Conservation (phyloP, 2,329 filamentous ascomycete species). For the Myriosclerotinia curreyana region DNA sequence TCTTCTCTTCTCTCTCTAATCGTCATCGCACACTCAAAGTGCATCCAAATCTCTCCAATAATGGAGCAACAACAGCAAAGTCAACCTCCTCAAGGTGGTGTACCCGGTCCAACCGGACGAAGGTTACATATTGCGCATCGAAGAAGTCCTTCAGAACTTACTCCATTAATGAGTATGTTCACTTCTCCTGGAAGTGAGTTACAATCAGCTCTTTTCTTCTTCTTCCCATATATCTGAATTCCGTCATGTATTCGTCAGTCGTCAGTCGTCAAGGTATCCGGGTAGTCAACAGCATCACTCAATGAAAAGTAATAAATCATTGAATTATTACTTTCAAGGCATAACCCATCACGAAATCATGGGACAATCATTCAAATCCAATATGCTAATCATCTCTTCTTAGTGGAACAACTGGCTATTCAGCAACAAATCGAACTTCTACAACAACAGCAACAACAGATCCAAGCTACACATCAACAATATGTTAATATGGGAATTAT, state of each 20-base stretch:
- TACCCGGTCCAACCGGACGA: constrained; percentile 75
- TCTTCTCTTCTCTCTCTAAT: not conserved
- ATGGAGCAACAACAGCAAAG: constrained; percentile 42
- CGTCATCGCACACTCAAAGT: constrained; percentile 46
- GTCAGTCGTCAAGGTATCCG: constrained; percentile 32
- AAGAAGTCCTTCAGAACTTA: constrained; percentile 94
- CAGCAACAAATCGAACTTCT: constrained; percentile 97
- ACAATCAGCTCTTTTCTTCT: constrained; percentile 20
- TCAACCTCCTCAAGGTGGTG: constrained; percentile 48
- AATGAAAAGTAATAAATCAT: constrained; percentile 4
- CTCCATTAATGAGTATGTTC: constrained; percentile 94
- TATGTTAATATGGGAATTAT: constrained; percentile 98
- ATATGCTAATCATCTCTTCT: constrained; percentile 15
- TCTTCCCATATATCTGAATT: constrained; percentile 15
- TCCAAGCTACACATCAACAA: constrained; percentile 93
- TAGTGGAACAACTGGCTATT: constrained; percentile 96
- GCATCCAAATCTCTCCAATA: constrained; percentile 43
- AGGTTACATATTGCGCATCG: constrained; percentile 96
- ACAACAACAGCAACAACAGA: constrained; percentile 97
- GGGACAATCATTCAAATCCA: not conserved
- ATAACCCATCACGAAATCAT: constrained; percentile 25
- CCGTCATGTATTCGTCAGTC: constrained; percentile 20
- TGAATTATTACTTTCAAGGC: not conserved
- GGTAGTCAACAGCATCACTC: not conserved
- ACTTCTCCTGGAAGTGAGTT: constrained; percentile 57